Evolutionary conservation across 805 yeast genomes (phyloP).

Genomic region (Phaffomyces thermotolerans): DNA sequence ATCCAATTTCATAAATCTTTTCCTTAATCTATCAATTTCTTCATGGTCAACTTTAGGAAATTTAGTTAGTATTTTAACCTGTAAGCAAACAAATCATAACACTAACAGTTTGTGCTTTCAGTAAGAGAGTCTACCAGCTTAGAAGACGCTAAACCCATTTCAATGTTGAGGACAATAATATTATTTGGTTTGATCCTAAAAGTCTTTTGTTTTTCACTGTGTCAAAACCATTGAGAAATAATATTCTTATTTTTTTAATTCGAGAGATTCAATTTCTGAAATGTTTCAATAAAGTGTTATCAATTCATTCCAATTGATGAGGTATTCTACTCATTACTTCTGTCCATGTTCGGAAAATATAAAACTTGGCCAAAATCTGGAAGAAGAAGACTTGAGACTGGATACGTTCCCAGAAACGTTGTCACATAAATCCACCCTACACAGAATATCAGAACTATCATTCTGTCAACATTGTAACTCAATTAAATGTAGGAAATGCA

Average conservation of each 20-base stretch:
- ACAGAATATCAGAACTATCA: conserved; percentile 12
- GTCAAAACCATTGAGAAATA: background rate
- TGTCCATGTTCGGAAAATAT: conserved; percentile 24
- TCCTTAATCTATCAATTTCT: conserved; percentile 85
- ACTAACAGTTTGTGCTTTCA: conserved; percentile 71
- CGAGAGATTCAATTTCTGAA: too few species aligned
- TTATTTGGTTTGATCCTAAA: background rate
- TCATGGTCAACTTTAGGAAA: conserved; percentile 60
- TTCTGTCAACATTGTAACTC: conserved; percentile 22
- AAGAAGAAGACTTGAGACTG: conserved; percentile 6
- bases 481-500: conserved; percentile 22
- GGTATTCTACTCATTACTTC: conserved; percentile 7
- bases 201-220: background rate
- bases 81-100: background rate
- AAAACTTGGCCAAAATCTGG: conserved; percentile 1
- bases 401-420: conserved; percentile 20
- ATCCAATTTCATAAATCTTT: conserved; percentile 92
- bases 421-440: conserved; percentile 13
- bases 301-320: too few species aligned
- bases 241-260: too few species aligned
- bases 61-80: background rate
- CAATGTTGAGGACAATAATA: background rate
- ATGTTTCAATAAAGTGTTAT: too few species aligned
- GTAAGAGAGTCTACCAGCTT: conserved; percentile 59
- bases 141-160: conserved; percentile 53